Conservation (phyloP, 495 filamentous ascomycete species). For the Friedmanniomyces endolithicus region DNA sequence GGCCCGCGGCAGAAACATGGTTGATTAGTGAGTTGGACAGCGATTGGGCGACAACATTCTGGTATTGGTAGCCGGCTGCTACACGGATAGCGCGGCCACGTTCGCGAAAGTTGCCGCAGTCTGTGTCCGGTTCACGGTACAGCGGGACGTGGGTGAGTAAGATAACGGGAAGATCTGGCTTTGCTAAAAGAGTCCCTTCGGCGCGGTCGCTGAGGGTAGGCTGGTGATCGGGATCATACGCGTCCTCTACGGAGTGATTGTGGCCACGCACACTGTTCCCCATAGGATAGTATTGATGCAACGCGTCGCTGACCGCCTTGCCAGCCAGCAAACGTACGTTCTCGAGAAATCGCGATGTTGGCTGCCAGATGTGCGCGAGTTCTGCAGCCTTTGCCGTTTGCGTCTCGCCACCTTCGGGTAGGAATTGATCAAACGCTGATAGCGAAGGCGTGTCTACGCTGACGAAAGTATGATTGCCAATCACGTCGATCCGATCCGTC, state of each 20-base stretch:
- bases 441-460: constrained; percentile 80
- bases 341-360: constrained; percentile 64
- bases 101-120: constrained; percentile 59
- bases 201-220: neutral
- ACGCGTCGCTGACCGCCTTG: constrained; percentile 41
- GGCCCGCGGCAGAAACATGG: constrained; percentile 44
- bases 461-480: constrained; percentile 93
- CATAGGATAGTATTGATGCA: constrained; percentile 35
- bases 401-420: constrained; percentile 26
- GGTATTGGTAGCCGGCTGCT: constrained; percentile 78
- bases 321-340: constrained; percentile 39
- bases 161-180: constrained; percentile 51
- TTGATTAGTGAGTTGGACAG: constrained; percentile 62
- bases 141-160: constrained; percentile 88
- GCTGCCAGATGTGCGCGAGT: constrained; percentile 50
- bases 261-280: constrained; percentile 24
- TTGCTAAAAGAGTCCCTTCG: neutral
- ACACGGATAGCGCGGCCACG: constrained; percentile 66
- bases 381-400: constrained; percentile 27
- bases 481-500: constrained; percentile 72
- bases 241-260: constrained; percentile 22
- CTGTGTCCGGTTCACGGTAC: constrained; percentile 64
- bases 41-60: constrained; percentile 71
- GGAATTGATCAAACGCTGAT: constrained; percentile 53
- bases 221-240: constrained; percentile 3